These are phyloP conservation scores for Garcia nutans DNA, from an alignment of 345 rosid species.

Conservation along the genomic window DNA sequence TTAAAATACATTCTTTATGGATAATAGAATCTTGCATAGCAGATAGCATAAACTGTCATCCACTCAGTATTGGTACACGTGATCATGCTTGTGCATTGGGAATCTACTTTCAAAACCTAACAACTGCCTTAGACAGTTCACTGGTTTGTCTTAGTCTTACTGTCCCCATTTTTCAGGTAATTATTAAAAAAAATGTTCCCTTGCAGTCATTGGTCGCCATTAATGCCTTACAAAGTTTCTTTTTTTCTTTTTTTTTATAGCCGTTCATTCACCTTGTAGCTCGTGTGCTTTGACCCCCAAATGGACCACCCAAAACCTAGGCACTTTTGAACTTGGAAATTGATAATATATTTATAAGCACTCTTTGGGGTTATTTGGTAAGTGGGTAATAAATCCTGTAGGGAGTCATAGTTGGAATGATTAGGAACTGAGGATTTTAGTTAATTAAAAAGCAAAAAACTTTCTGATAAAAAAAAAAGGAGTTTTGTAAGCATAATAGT, in stretches of 20 bases:
- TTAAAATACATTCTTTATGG: too few species aligned
- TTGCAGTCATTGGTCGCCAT: not conserved
- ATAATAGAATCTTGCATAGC: not conserved
- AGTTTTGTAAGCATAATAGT: too few species aligned
- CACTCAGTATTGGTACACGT: constrained; percentile 27
- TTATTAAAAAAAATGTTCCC: too few species aligned
- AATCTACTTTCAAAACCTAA: constrained; percentile 12
- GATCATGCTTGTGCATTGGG: constrained; percentile 24
- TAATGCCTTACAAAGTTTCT: not conserved
- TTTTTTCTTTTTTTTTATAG: not conserved
- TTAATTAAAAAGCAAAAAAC: too few species aligned
- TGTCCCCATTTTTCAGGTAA: too few species aligned
- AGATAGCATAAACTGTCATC: not conserved
- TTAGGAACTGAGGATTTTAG: too few species aligned
- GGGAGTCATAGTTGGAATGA: not conserved
- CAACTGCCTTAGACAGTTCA: constrained; percentile 22
- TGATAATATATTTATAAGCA: not conserved
- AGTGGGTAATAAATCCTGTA: not conserved
- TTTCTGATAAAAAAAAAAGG: too few species aligned
- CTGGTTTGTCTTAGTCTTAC: constrained; percentile 16
- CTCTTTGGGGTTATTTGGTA: too few species aligned
- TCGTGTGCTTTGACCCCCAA: not conserved
- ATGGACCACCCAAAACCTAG: not conserved
- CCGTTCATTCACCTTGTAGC: constrained; percentile 5
- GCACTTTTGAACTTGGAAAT: not conserved